These are phyloP conservation scores for Marasmius sp. DNA, from an alignment of 1,284 basidiomycete genomes.

Conservation along the genomic window DNA sequence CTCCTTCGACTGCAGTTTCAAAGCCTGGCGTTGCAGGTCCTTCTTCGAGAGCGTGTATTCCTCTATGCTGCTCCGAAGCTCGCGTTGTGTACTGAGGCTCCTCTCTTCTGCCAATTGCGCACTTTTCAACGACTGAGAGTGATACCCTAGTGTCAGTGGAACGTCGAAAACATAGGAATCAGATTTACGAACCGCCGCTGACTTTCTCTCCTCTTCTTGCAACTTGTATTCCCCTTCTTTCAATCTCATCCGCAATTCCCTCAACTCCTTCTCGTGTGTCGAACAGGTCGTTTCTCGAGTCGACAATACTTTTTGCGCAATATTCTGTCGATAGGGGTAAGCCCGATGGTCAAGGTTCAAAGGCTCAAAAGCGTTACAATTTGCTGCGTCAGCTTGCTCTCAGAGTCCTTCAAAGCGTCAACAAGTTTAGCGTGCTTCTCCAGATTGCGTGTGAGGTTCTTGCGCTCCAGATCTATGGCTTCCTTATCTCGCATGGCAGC, in stretches of 20 bases:
- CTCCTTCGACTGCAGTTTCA: constrained; percentile 48
- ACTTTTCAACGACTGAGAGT: neutral
- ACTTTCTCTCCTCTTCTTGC: no score
- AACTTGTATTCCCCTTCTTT: no score
- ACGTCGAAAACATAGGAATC: neutral
- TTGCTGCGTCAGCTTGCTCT: constrained; percentile 58
- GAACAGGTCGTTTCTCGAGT: neutral
- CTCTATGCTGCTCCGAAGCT: constrained; percentile 46
- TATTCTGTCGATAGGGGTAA: neutral
- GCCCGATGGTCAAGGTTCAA: neutral
- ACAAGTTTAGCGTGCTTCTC: constrained; percentile 83
- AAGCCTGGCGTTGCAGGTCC: constrained; percentile 49
- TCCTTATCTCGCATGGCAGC: constrained; percentile 90
- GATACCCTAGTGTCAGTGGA: neutral
- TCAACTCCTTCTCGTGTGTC: no score
- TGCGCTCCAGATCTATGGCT: constrained; percentile 75
- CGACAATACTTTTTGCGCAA: neutral
- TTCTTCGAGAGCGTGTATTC: constrained; percentile 48
- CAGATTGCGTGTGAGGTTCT: constrained; percentile 53
- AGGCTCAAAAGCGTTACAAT: constrained; percentile 43
- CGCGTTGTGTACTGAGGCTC: constrained; percentile 26
- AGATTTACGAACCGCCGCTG: no score
- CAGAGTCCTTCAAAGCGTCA: constrained; percentile 68
- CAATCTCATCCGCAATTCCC: no score
- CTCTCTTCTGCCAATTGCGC: constrained; percentile 21